phyloP scores from a whole-genome alignment of 768 basidiomycete species.

The Flagelloscypha sp. region DNA sequence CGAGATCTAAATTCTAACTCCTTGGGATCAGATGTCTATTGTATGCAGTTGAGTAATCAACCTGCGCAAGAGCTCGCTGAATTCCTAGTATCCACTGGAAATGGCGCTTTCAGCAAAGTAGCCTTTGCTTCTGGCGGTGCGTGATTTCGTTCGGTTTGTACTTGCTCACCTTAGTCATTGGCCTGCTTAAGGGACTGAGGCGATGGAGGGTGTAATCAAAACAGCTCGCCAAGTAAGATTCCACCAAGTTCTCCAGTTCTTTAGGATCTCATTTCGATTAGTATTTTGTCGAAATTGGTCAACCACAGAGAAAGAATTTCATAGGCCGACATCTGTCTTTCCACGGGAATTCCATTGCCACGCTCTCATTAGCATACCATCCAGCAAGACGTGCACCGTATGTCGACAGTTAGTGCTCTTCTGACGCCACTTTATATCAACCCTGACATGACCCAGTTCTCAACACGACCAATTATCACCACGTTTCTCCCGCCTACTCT shows the following conservation, averaged over 20 bases:
- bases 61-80: constrained; percentile 78
- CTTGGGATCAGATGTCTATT: constrained; percentile 64
- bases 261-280: constrained; percentile 16
- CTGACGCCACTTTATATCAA: too few species aligned
- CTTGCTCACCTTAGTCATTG: too few species aligned
- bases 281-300: constrained; percentile 66
- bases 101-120: constrained; percentile 65
- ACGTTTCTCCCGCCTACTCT: constrained; percentile 83
- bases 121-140: constrained; percentile 73
- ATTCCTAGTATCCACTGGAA: constrained; percentile 50
- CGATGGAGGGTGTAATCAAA: constrained; percentile 84
- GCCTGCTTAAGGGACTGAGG: constrained; percentile 86
- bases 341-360: constrained; percentile 77
- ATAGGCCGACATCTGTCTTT: constrained; percentile 74
- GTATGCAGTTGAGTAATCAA: constrained; percentile 73
- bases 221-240: constrained; percentile 60
- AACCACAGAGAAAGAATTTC: constrained; percentile 65
- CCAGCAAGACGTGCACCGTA: constrained; percentile 64
- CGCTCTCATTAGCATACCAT: constrained; percentile 61
- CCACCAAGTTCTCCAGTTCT: constrained; percentile 1
- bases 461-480: constrained; percentile 62
- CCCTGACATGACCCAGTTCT: constrained; percentile 56
- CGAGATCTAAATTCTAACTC: neutral
- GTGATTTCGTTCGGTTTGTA: constrained; percentile 8
- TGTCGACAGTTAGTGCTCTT: too few species aligned